Evolutionary conservation across 495 filamentous ascomycete genomes (phyloP).

Genomic region (Aspergillus affinis): DNA sequence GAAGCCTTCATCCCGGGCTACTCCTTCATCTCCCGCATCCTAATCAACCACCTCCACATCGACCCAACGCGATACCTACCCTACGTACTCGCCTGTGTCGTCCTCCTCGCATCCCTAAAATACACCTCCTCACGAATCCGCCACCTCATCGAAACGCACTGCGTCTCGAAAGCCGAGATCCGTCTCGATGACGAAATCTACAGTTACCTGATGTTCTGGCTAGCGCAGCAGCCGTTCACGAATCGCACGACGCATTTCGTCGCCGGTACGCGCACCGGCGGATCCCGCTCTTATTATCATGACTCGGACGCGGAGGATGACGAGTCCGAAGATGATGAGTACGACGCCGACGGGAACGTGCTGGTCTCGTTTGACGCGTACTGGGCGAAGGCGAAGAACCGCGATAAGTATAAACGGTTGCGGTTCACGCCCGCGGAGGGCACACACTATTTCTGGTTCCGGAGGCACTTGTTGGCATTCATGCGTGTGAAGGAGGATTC

Average conservation of each 20-base stretch:
- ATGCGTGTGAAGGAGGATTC: constrained; percentile 38
- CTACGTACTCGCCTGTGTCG: constrained; percentile 50
- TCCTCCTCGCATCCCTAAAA: constrained; percentile 48
- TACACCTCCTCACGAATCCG: constrained; percentile 49
- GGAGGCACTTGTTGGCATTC: constrained; percentile 55
- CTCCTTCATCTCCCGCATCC: constrained; percentile 57
- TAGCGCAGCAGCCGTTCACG: constrained; percentile 59
- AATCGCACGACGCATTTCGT: constrained; percentile 58
- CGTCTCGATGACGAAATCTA: constrained; percentile 67
- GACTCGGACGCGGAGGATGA: constrained; percentile 38
- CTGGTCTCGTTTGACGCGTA: constrained; percentile 40
- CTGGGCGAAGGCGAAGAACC: constrained; percentile 44
- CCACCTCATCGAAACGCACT: constrained; percentile 28
- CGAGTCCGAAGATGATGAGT: constrained; percentile 39
- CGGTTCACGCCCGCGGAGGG: constrained; percentile 66
- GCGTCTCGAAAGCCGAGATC: constrained; percentile 60
- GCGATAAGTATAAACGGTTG: constrained; percentile 57
- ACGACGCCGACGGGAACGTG: constrained; percentile 34
- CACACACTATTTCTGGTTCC: constrained; percentile 66
- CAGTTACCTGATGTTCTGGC: constrained; percentile 70
- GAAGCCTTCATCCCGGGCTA: constrained; percentile 76
- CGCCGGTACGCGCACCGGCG: constrained; percentile 57
- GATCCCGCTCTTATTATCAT: constrained; percentile 43
- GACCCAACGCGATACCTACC: constrained; percentile 73
- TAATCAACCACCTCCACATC: constrained; percentile 62